A percentile compares a stretch with the other conserved stretches of the same genome.
Evolutionary conservation across 768 basidiomycete species (phyloP).

Genomic region (Serendipita sp.): DNA sequence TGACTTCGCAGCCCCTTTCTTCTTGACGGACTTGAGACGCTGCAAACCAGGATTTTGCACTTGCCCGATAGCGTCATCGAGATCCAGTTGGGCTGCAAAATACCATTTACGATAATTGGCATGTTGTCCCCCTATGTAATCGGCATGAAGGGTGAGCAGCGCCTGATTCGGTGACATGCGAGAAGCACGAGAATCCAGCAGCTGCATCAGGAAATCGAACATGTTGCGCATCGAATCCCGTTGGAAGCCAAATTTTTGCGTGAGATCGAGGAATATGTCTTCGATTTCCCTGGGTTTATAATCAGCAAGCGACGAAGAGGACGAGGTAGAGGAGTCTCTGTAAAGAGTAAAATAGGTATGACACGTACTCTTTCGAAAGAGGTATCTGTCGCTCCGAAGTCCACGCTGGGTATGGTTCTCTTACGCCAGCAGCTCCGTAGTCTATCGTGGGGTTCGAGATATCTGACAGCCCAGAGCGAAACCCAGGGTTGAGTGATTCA

Average conservation of each 20-base stretch:
- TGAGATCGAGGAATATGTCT: constrained; percentile 91
- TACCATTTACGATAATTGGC: constrained; percentile 99
- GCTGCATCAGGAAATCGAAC: constrained; percentile 98
- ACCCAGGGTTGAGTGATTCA: constrained; percentile 35
- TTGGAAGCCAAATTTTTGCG: constrained; percentile 98
- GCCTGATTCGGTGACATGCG: constrained; percentile 96
- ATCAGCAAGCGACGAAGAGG: not conserved
- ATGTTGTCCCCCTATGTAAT: constrained; percentile 96
- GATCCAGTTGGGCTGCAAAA: constrained; percentile 95
- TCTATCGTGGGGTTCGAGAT: constrained; percentile 14
- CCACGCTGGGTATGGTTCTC: constrained; percentile 93
- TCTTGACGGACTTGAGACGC: constrained; percentile 66
- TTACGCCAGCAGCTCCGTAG: constrained; percentile 32
- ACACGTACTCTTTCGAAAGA: constrained; percentile 66
- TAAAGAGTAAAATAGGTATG: not conserved
- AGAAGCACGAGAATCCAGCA: constrained; percentile 89
- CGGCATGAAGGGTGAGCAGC: constrained; percentile 85
- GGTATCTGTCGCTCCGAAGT: constrained; percentile 80
- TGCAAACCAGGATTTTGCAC: constrained; percentile 80
- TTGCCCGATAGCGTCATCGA: constrained; percentile 91
- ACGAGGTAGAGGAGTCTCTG: not conserved
- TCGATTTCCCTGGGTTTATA: constrained; percentile 53
- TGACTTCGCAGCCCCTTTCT: constrained; percentile 37
- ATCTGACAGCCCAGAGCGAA: not conserved
- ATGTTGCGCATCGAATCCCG: constrained; percentile 90